Evolutionary conservation across 2,329 filamentous ascomycete genomes (phyloP).

Genomic region (Botrytis tulipae): DNA sequence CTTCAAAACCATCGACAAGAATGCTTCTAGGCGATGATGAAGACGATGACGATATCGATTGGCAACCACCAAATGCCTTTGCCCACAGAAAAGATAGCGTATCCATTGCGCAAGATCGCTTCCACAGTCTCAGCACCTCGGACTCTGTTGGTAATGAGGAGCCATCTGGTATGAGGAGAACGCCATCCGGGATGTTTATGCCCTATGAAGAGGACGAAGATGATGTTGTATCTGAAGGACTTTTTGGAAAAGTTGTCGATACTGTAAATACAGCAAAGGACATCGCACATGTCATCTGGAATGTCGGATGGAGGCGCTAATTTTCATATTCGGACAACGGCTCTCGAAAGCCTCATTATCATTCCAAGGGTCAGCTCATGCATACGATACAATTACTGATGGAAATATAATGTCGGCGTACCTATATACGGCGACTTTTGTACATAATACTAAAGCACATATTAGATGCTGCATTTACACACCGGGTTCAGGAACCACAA

Average conservation of each 20-base stretch:
- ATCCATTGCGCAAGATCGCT: constrained; percentile 33
- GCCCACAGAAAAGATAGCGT: constrained; percentile 36
- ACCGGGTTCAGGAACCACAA: constrained; percentile 8
- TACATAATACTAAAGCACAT: constrained; percentile 25
- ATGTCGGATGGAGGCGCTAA: constrained; percentile 45
- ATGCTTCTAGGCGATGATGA: constrained; percentile 56
- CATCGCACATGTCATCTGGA: constrained; percentile 71
- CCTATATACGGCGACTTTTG: constrained; percentile 24
- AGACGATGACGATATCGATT: constrained; percentile 51
- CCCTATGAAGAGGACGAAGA: constrained; percentile 75
- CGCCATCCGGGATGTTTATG: constrained; percentile 88
- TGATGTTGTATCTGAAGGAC: constrained; percentile 57
- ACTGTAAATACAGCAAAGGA: constrained; percentile 66
- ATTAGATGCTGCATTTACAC: constrained; percentile 20
- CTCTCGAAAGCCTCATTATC: constrained; percentile 1
- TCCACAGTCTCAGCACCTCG: constrained; percentile 33
- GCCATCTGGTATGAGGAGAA: constrained; percentile 66
- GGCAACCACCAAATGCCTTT: constrained; percentile 41
- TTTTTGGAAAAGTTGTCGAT: constrained; percentile 40
- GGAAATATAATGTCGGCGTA: constrained; percentile 26
- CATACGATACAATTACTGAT: constrained; percentile 23
- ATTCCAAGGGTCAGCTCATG: neutral
- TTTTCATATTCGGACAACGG: constrained; percentile 15
- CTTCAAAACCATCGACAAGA: constrained; percentile 57
- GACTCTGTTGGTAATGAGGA: constrained; percentile 42